Base-by-base conservation (phyloP, 2,329 filamentous ascomycete species). In the Furcasterigmium sp. region DNA sequence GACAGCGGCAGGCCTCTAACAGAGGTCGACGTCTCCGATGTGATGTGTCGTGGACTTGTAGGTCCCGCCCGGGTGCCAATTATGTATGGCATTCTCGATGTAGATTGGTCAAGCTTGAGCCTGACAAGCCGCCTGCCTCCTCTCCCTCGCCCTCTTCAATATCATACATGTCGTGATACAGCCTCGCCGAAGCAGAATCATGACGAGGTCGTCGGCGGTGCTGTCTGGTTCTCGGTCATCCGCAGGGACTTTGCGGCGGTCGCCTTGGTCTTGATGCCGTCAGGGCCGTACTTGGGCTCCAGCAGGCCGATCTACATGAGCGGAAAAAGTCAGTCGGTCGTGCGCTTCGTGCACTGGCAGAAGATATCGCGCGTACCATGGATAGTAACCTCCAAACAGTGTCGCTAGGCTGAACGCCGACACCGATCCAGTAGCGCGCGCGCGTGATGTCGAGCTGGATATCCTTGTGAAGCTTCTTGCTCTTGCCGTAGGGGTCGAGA, bases 401-500 rank as follows among this genome's bases (percentile, higher is more conserved):
- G 53, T 96, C 88, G 49, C 86, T 91, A 9, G 93, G 93, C 69
- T 98, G 93, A 44, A 93, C 93, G 1, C 93, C 93, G 4, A 97
- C 91, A 61, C 93, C 93, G 28, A 98, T 76, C 93, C 93, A 98
- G 71, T 98, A 98, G 64, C 85, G 84, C 45, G 91, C 87, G 47
- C 93, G 76, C 52, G 80, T 72, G 8, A 78, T 71, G 64, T 98
- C 93, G 13, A 98, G 76, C 57, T 88, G 84, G 61, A 98, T 87
- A 53, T 97, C 91, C 68, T 98, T 98, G 72, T 86, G 88, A 44
- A 87, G 77, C 45, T 82, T 80, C 15, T 81, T 80, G n/a, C 76
- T 75, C 52, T 59, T 62, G 56, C 69, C 87, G 56, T 79, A 76
- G 2, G 78, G 73, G 51, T 82, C 75, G 20, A 70, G 62, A 58